Percentiles rank a stretch among this genome's conserved stretches.
Conservation (phyloP, 1,284 basidiomycete species). For the Ustilago bromivora region DNA sequence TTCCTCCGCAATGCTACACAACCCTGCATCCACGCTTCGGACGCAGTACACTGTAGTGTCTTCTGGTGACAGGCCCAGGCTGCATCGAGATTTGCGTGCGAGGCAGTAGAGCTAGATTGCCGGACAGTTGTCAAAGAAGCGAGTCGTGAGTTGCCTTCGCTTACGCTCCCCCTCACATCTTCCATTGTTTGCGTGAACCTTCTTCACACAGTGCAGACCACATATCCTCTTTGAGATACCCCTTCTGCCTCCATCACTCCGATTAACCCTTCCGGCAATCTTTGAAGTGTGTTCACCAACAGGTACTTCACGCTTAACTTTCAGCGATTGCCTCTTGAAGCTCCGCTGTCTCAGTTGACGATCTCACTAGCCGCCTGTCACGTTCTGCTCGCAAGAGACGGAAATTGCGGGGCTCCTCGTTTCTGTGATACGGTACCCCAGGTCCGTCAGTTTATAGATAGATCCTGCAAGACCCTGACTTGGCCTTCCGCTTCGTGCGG, state of each 20-base stretch:
- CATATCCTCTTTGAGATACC: too few species aligned
- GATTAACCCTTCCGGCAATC: background rate
- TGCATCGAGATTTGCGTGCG: too few species aligned
- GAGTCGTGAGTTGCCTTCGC: background rate
- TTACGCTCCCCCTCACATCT: too few species aligned
- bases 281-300: too few species aligned
- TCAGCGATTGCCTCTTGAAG: background rate
- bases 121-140: background rate
- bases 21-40: background rate
- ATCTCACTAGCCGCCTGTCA: background rate
- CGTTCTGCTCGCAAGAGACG: background rate
- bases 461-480: background rate
- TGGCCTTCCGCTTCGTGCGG: too few species aligned
- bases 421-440: background rate
- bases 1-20: too few species aligned
- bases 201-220: too few species aligned
- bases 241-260: too few species aligned
- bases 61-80: too few species aligned
- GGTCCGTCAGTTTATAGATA: background rate
- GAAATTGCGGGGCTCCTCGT: conserved; percentile 7
- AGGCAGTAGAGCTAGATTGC: background rate
- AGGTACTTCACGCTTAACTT: too few species aligned
- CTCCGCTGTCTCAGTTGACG: background rate
- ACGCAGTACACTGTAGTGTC: too few species aligned
- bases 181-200: too few species aligned